Percentiles rank a stretch among this genome's conserved stretches.
Evolutionary conservation across 2,329 filamentous ascomycete genomes (phyloP).

Genomic region (Claviceps maximensis): DNA sequence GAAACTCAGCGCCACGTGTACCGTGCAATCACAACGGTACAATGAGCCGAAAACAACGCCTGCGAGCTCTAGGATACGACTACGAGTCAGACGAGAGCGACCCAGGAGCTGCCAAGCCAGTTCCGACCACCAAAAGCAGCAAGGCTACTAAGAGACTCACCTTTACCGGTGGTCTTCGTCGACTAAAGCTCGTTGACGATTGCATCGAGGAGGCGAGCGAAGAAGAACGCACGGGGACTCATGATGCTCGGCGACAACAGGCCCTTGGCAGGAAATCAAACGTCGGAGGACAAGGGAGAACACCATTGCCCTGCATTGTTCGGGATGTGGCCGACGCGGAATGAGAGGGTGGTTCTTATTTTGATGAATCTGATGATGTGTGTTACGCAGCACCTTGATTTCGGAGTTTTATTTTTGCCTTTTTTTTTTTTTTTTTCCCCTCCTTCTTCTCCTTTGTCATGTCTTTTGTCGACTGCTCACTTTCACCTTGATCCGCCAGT

Average conservation of each 20-base stretch:
- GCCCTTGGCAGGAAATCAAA: constrained; percentile 2
- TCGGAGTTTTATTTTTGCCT: neutral
- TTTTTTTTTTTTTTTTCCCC: neutral
- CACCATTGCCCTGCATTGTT: neutral
- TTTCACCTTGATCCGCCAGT: too few species aligned
- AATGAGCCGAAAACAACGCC: constrained; percentile 11
- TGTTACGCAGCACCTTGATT: neutral
- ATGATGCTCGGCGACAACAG: neutral
- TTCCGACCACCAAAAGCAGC: neutral
- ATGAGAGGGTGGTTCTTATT: neutral
- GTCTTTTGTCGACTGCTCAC: too few species aligned
- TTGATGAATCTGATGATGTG: neutral
- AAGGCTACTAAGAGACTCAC: constrained; percentile 5
- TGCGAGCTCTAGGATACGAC: constrained; percentile 13
- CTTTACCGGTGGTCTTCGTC: constrained; percentile 6
- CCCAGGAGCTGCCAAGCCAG: neutral
- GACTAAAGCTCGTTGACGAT: constrained; percentile 6
- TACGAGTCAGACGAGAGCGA: constrained; percentile 12
- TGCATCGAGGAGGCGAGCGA: constrained; percentile 6
- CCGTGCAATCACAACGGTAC: constrained; percentile 4
- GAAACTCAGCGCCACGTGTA: neutral
- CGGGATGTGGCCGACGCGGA: neutral
- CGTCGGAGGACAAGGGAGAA: neutral
- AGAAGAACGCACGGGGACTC: constrained; percentile 1
- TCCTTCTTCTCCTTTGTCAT: neutral